Conservation (phyloP, 2,329 filamentous ascomycete genomes). For the Emydomyces testavorans region DNA sequence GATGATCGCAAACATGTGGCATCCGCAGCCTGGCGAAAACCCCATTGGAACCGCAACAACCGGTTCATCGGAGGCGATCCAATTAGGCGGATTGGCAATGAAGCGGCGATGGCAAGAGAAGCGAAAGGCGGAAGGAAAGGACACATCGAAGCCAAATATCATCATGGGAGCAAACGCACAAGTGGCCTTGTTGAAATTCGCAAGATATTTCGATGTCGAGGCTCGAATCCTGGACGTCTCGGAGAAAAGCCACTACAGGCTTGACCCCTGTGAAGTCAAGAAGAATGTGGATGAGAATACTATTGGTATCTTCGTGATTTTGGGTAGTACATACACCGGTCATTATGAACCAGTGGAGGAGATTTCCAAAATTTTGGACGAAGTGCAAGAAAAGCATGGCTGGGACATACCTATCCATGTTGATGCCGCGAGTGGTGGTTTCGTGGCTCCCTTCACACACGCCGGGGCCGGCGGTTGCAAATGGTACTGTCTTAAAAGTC, state of each 20-base stretch:
- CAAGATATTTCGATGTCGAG: conserved; percentile 63
- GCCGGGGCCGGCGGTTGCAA: conserved; percentile 39
- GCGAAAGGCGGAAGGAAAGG: conserved; percentile 49
- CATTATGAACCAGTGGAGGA: conserved; percentile 62
- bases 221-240: conserved; percentile 53
- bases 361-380: conserved; percentile 53
- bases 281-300: conserved; percentile 64
- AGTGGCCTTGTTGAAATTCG: conserved; percentile 60
- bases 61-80: conserved; percentile 59
- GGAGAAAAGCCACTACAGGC: conserved; percentile 47
- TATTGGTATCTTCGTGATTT: conserved; percentile 62
- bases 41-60: conserved; percentile 60
- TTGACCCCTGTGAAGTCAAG: conserved; percentile 53
- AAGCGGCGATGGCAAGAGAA: conserved; percentile 62
- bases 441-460: conserved; percentile 34
- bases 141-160: conserved; percentile 55
- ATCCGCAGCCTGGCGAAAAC: conserved; percentile 48
- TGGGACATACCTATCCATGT: conserved; percentile 52
- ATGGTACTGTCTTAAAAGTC: conserved; percentile 35
- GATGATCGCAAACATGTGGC: conserved; percentile 58
- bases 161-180: conserved; percentile 65
- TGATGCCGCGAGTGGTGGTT: conserved; percentile 34
- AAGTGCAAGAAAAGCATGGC: conserved; percentile 50
- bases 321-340: conserved; percentile 62
- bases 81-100: conserved; percentile 60